phyloP scores from a whole-genome alignment of 768 basidiomycete species.

The Russula sp. region DNA sequence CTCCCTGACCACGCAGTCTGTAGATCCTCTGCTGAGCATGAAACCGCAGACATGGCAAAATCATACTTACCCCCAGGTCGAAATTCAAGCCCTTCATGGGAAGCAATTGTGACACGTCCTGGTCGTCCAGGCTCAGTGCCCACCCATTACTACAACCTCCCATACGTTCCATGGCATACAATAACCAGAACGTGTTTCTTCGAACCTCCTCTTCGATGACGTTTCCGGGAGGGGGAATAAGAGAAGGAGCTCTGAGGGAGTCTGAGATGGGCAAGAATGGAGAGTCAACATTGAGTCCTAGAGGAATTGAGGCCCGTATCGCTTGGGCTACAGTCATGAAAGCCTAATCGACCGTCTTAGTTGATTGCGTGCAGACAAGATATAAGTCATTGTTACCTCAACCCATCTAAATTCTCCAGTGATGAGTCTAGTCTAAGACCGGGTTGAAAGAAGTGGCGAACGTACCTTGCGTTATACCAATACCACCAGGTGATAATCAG shows the following conservation, averaged over 20 bases:
- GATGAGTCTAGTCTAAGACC: neutral
- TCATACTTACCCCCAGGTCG: constrained; percentile 47
- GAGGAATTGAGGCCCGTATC: constrained; percentile 52
- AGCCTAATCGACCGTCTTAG: constrained; percentile 34
- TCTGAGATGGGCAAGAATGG: constrained; percentile 62
- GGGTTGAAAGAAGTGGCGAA: neutral
- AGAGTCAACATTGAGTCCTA: constrained; percentile 61
- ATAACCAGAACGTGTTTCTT: constrained; percentile 67
- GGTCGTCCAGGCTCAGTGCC: constrained; percentile 64
- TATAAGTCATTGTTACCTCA: constrained; percentile 38
- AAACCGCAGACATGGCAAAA: neutral
- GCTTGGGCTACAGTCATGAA: constrained; percentile 51
- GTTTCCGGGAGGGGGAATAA: constrained; percentile 51
- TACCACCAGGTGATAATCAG: constrained; percentile 66
- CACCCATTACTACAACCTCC: constrained; percentile 64
- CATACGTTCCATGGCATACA: constrained; percentile 61
- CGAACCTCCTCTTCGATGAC: constrained; percentile 64
- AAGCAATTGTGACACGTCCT: constrained; percentile 63
- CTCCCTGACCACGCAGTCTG: constrained; percentile 41
- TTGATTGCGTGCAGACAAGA: neutral
- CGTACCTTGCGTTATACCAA: constrained; percentile 63
- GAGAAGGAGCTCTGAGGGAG: constrained; percentile 46
- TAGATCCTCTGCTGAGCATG: constrained; percentile 25
- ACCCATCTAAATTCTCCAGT: constrained; percentile 47
- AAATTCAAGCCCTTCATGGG: constrained; percentile 56